Evolutionary conservation across 495 filamentous ascomycete species (phyloP), one percentile per base, ranked within the genome.

Genomic region (Extremus antarcticus): DNA sequence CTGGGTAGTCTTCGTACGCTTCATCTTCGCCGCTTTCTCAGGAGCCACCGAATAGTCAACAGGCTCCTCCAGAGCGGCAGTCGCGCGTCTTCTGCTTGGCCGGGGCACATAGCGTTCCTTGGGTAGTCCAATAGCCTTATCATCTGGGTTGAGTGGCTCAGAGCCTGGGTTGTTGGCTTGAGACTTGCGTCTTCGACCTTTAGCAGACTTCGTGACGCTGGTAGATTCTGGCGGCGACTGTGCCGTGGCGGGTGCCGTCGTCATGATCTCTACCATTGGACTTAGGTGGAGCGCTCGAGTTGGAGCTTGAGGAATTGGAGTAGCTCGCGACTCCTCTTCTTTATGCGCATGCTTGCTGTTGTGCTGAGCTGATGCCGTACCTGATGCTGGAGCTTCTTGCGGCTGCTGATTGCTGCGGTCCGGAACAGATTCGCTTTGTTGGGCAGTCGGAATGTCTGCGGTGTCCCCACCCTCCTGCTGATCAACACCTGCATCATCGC

Each of bases 21-120:
- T 69, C 39, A 43, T 54, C 51, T 58, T 66, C 0, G 51, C 60
- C 13, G 59, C 63, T 50, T 62, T 67, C 54, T 70, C 66, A 0
- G 68, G 66, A 32, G 4, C 17, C 10, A 65, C 55, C 17, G 63
- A 67, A 47, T 56, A 68, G 47, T 69, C 63, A 3, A 66, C 47
- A 0, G 49, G 39, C 7, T 55, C 54, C 39, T 68, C 62, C 11
- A 47, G 20, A 21, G 58, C 19, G 16, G 50, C 58, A 9, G 63
- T 56, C n/a, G 68, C 67, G 15, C 67, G 49, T n/a, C 67, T 67
- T 21, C 65, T 59, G 47, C 64, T 68, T 15, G 65, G 68, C n/a
- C 67, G 55, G 23, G 69, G 66, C 52, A 66, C 58, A 53, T 68
- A 71, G 16, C 53, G 45, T 47, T 71, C 67, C 54, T 59, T 63